Evolutionary conservation across 2,329 filamentous ascomycete genomes (phyloP), one percentile per base, ranked within the genome.

Genomic region (Neofusicoccum laricinum): DNA sequence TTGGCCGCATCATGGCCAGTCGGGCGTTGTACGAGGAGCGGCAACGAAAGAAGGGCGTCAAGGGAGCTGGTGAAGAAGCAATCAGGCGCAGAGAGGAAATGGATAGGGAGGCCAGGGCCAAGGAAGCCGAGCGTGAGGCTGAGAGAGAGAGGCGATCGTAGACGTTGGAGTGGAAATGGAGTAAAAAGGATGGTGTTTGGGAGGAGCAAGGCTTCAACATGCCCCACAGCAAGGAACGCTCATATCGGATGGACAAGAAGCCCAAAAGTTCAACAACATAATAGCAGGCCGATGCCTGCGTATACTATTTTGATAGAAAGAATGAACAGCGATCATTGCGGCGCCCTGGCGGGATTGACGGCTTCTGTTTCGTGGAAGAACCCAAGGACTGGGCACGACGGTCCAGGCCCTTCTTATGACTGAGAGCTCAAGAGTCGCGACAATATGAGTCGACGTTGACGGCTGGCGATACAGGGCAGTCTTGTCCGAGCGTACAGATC

Each of bases 1-100:
- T 99, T 53, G 86, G 90, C 69, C 84, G 95, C 36, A 99, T 99
- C 74, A 83, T 98, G 82, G 90, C 88, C 77, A 93, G 92, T 71
- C 85, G 93, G 38, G 89, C 90, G 65, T 85, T 92, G 73, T 99
- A 97, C 76, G 94, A 98, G 80, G 95, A 92, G 71, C 84, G 95
- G 66, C 95, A 99, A 81, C 84, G 91, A 61, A 88, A 90, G 69
- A 99, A 99, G 81, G 90, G 93, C 11, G 86, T 92, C 69, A 99
- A 99, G 81, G 89, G 89, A 0, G 84, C 88, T 53, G 85, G 87
- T 0, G 95, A 98, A 77, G 86, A 81, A 66, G 80, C 75, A 1
- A 76, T 77, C 65, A 70, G 71, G 65, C 53, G 70, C 25, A 68
- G 77, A 25, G 76, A 80, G 67, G 74, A 77, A 59, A 36, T 76